These are phyloP conservation scores for Batkoa obscura DNA, from an alignment of 371 early-diverging fungal genomes.

Conservation along the genomic window DNA sequence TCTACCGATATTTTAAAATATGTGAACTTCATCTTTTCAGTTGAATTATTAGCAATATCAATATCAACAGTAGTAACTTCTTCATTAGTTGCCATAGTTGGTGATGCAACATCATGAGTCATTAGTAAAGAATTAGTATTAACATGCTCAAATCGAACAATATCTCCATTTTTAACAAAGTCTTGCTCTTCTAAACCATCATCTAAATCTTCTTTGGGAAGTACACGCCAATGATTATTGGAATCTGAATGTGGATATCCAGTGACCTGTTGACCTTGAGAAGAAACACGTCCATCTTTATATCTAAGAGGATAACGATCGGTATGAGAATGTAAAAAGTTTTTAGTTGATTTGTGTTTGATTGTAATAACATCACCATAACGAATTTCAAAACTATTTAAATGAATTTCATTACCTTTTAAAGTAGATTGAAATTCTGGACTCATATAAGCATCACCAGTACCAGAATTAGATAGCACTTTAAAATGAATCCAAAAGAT, in stretches of 20 bases:
- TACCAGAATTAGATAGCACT: constrained; percentile 47
- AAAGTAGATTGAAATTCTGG: constrained; percentile 74
- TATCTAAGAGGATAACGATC: constrained; percentile 76
- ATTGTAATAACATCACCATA: constrained; percentile 67
- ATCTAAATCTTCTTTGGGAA: constrained; percentile 22
- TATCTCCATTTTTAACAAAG: constrained; percentile 21
- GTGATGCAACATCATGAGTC: constrained; percentile 95
- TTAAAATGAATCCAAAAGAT: constrained; percentile 78
- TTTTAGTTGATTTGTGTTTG: constrained; percentile 48
- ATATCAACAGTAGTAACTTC: constrained; percentile 68
- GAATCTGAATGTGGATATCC: constrained; percentile 50
- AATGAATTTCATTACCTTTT: constrained; percentile 27
- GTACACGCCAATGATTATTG: constrained; percentile 72
- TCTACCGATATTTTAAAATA: constrained; percentile 40
- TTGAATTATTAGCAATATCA: constrained; percentile 10
- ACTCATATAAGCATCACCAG: constrained; percentile 84
- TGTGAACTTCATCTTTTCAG: constrained; percentile 34
- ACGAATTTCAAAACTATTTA: constrained; percentile 34
- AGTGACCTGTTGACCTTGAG: constrained; percentile 83
- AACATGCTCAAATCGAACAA: constrained; percentile 32
- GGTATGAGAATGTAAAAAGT: constrained; percentile 65
- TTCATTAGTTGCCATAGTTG: constrained; percentile 87
- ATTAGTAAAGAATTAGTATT: constrained; percentile 38
- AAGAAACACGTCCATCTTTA: constrained; percentile 79
- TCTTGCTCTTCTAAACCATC: constrained; percentile 8